Conservation (phyloP, 768 basidiomycete genomes). For the Tylopilus vinaceipallidus region DNA sequence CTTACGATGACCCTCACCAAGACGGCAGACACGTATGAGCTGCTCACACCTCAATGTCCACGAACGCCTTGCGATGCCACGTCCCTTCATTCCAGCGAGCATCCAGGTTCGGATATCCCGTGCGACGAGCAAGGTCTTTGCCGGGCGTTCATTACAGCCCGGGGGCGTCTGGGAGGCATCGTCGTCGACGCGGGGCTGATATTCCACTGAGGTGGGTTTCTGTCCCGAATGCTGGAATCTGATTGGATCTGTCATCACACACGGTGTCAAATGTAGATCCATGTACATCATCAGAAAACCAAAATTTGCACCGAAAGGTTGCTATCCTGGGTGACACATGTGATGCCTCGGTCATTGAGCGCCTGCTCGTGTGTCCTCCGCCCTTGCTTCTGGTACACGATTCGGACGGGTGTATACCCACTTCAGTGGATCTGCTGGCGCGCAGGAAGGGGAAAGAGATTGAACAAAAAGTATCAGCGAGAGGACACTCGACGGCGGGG, state of each 20-base stretch:
- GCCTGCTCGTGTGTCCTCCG: slow-evolving; percentile 48
- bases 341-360: slow-evolving; percentile 58
- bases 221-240: not conserved
- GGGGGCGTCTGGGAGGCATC: slow-evolving; percentile 41
- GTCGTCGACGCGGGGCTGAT: slow-evolving; percentile 76
- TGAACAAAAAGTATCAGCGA: slow-evolving; percentile 48
- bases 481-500: slow-evolving; percentile 76
- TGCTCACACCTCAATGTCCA: slow-evolving; percentile 56
- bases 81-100: slow-evolving; percentile 62
- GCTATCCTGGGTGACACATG: slow-evolving; percentile 78
- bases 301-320: slow-evolving; percentile 53
- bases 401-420: slow-evolving; percentile 71
- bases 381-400: slow-evolving; percentile 82
- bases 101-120: slow-evolving; percentile 56
- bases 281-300: slow-evolving; percentile 68
- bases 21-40: slow-evolving; percentile 67
- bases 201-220: slow-evolving; percentile 61
- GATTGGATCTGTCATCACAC: not conserved
- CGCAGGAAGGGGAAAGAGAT: slow-evolving; percentile 43
- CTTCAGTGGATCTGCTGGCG: slow-evolving; percentile 47
- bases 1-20: slow-evolving; percentile 65
- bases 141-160: slow-evolving; percentile 47
- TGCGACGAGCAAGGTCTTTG: slow-evolving; percentile 62
- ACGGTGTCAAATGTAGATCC: slow-evolving; percentile 48
- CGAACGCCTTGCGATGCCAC: slow-evolving; percentile 47